Evolutionary conservation across 805 yeast genomes (phyloP).

Genomic region (Huiozyma sinensis): DNA sequence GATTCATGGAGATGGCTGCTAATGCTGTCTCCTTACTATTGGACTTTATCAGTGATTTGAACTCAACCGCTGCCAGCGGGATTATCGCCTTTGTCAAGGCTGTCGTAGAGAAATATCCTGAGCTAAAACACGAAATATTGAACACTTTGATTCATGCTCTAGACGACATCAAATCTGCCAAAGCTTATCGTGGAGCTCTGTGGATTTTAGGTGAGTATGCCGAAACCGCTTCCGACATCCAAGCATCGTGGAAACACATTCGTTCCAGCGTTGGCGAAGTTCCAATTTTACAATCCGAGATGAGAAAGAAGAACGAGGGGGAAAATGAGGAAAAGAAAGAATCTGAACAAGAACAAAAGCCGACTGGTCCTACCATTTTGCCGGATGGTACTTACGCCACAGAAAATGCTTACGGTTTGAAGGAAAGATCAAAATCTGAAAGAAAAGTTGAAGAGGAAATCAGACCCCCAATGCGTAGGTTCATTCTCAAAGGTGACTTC

Average conservation of each 20-base stretch:
- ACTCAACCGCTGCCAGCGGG: constrained; percentile 77
- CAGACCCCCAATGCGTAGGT: constrained; percentile 68
- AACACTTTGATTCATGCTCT: constrained; percentile 51
- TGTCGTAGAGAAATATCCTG: constrained; percentile 85
- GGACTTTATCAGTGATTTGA: constrained; percentile 77
- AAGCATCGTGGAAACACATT: constrained; percentile 77
- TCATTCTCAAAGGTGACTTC: constrained; percentile 78
- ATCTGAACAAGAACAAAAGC: constrained; percentile 20
- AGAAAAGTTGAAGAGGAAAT: constrained; percentile 39
- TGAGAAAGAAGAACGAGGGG: constrained; percentile 32
- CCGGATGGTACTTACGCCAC: constrained; percentile 99
- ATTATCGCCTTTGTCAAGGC: constrained; percentile 88
- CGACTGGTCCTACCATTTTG: constrained; percentile 66
- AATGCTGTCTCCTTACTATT: constrained; percentile 79
- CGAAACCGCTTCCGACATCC: constrained; percentile 56
- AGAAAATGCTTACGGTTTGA: constrained; percentile 75
- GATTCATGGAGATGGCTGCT: constrained; percentile 83
- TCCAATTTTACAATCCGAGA: constrained; percentile 74
- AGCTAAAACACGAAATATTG: constrained; percentile 55
- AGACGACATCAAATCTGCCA: constrained; percentile 67
- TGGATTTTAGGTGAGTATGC: constrained; percentile 97
- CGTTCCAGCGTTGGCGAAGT: constrained; percentile 80
- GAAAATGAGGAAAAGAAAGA: constrained; percentile 25
- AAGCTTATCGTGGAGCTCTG: constrained; percentile 83
- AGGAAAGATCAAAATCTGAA: constrained; percentile 76